phyloP scores from a whole-genome alignment of 139 green algal genomes.

The Zygnema cylindricum region DNA sequence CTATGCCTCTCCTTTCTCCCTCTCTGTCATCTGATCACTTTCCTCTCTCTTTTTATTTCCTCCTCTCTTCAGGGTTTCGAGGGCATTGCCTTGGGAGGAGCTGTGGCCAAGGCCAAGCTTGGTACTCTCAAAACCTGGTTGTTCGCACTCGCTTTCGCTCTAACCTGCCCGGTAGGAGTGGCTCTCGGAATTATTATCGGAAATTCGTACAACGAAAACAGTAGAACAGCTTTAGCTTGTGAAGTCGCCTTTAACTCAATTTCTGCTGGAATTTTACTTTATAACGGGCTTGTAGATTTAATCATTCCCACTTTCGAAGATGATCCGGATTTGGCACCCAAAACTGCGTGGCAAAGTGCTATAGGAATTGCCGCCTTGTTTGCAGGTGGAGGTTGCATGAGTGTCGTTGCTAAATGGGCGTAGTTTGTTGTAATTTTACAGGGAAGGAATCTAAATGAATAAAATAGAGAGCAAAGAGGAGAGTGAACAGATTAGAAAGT shows the following conservation, averaged over 20 bases:
- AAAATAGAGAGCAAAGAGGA: no score
- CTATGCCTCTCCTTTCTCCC: no score
- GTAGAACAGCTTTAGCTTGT: conserved; percentile 23
- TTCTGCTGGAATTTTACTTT: conserved; percentile 56
- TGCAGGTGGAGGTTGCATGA: conserved; percentile 6
- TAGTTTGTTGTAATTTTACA: no score
- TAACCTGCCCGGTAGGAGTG: conserved; percentile 33
- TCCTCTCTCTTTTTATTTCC: no score
- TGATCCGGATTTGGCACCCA: not conserved
- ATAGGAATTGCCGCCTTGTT: conserved; percentile 15
- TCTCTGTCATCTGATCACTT: no score
- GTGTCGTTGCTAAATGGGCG: conserved; percentile 28
- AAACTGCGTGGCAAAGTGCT: no score
- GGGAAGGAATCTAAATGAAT: no score
- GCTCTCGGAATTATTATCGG: conserved; percentile 23
- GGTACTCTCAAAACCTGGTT: not conserved
- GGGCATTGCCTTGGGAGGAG: conserved; percentile 58
- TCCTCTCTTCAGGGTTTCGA: conserved; percentile 62
- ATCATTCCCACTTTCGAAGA: conserved; percentile 47
- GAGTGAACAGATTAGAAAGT: no score
- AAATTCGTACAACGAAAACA: conserved; percentile 9
- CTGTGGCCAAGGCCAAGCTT: conserved; percentile 32
- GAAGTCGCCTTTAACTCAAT: conserved; percentile 51
- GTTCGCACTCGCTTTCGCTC: conserved; percentile 23
- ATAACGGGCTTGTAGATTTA: conserved; percentile 56